These are phyloP conservation scores for Tetradesmus obliquus DNA, from an alignment of 139 green algal species.

Conservation along the genomic window DNA sequence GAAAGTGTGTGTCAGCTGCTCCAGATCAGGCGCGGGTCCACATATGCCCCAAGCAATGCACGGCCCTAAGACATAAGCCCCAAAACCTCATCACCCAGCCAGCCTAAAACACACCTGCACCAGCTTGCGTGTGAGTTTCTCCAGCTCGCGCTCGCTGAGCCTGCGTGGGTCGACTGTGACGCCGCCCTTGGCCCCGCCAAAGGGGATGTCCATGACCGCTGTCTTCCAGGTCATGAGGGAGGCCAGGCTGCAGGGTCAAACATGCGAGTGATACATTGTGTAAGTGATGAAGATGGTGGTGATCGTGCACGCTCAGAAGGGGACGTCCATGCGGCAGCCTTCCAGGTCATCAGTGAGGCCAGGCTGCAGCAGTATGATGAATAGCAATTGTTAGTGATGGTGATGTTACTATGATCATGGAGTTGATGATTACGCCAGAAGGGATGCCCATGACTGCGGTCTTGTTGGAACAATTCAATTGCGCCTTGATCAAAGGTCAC, in stretches of 20 bases:
- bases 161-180: constrained; percentile 67
- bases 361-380: constrained; percentile 44
- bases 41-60: too few species aligned
- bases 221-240: constrained; percentile 98
- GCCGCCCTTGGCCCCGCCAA: constrained; percentile 90
- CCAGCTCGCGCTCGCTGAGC: constrained; percentile 85
- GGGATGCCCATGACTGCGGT: constrained; percentile 95
- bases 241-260: constrained; percentile 56
- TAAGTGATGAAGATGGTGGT: constrained; percentile 18
- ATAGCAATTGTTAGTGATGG: too few species aligned
- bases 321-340: constrained; percentile 96
- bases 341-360: constrained; percentile 93
- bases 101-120: constrained; percentile 69
- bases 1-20: too few species aligned
- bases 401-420: too few species aligned
- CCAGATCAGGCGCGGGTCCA: too few species aligned
- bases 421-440: constrained; percentile 74
- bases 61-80: constrained; percentile 52
- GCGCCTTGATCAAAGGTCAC: too few species aligned
- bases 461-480: constrained; percentile 39
- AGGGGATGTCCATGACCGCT: constrained; percentile 96
- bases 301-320: constrained; percentile 78
- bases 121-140: constrained; percentile 93
- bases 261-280: constrained; percentile 44
- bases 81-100: constrained; percentile 37